phyloP scores from a whole-genome alignment of 1,284 basidiomycete genomes.

The Cystobasidiaceae sp. region DNA sequence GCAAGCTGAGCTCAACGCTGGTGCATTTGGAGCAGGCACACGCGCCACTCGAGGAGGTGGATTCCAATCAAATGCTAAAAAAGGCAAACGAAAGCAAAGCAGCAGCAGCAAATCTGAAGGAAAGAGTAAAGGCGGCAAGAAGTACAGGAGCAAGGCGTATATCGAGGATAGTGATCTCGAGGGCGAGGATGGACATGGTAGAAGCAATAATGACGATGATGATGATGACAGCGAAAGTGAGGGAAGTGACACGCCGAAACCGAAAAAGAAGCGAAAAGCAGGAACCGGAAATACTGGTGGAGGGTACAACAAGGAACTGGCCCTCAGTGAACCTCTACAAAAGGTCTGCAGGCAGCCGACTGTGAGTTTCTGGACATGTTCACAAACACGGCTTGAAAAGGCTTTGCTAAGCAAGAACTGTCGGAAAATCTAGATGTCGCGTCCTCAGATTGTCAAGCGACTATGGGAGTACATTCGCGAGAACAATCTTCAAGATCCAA shows the following conservation, averaged over 20 bases:
- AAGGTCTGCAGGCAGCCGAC: constrained; percentile 22
- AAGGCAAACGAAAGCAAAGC: background rate
- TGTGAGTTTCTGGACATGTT: constrained; percentile 13
- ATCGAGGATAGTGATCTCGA: constrained; percentile 25
- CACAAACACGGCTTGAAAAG: too few relatives aligned
- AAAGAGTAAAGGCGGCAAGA: constrained; percentile 7
- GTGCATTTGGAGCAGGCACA: background rate
- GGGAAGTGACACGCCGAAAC: constrained; percentile 11
- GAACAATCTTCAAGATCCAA: constrained; percentile 23
- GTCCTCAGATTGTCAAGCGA: constrained; percentile 24
- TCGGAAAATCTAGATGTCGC: constrained; percentile 17
- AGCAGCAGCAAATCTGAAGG: background rate
- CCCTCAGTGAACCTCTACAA: constrained; percentile 18
- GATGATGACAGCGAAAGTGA: constrained; percentile 1
- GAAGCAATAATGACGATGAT: background rate
- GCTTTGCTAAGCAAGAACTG: background rate
- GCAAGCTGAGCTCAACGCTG: constrained; percentile 18
- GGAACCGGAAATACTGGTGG: constrained; percentile 1
- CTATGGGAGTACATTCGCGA: constrained; percentile 29
- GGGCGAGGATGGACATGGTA: background rate
- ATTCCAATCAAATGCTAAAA: background rate
- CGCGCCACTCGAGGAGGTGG: constrained; percentile 24
- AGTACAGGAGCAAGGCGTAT: constrained; percentile 18
- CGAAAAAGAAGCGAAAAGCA: constrained; percentile 23
- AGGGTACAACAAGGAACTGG: constrained; percentile 26